phyloP scores from a whole-genome alignment of 164 flowering plant genomes.

The Saururus chinensis region DNA sequence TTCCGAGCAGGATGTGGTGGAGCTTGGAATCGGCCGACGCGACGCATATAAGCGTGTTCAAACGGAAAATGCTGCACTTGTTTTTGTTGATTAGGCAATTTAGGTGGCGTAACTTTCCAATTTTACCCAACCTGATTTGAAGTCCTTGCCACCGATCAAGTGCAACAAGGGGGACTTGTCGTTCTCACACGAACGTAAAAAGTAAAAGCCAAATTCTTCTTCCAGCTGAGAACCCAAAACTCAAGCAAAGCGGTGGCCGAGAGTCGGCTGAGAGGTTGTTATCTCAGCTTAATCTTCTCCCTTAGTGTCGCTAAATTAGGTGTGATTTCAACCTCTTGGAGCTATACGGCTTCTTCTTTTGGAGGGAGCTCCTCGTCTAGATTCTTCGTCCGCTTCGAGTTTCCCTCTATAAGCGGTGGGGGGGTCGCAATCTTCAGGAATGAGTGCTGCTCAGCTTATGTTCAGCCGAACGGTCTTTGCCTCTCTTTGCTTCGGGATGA shows the following conservation, averaged over 20 bases:
- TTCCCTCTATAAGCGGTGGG: constrained; percentile 5
- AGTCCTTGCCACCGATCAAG: too few relatives aligned
- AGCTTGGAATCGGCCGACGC: too few relatives aligned
- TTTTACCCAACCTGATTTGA: constrained; percentile 3
- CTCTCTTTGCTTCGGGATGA: constrained; percentile 7
- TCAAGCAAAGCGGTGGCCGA: background rate
- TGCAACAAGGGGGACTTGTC: too few relatives aligned
- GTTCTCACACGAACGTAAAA: too few relatives aligned
- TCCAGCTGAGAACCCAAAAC: background rate
- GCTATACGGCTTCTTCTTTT: background rate
- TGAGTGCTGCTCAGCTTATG: background rate
- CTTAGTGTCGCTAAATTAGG: constrained; percentile 3
- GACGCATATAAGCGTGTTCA: too few relatives aligned
- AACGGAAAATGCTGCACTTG: too few relatives aligned
- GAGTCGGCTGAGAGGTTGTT: background rate
- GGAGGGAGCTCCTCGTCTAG: background rate
- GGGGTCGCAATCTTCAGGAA: constrained; percentile 10
- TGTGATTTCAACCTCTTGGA: constrained; percentile 1
- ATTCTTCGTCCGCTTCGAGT: constrained; percentile 1
- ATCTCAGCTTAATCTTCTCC: constrained; percentile 2
- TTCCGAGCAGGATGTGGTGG: too few relatives aligned
- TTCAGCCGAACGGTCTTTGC: background rate
- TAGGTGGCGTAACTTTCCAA: background rate
- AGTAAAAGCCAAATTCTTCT: background rate
- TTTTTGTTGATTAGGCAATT: too few relatives aligned